These are phyloP conservation scores for Leishmania amazonensis DNA, from an alignment of 208 protist species.

Conservation along the genomic window DNA sequence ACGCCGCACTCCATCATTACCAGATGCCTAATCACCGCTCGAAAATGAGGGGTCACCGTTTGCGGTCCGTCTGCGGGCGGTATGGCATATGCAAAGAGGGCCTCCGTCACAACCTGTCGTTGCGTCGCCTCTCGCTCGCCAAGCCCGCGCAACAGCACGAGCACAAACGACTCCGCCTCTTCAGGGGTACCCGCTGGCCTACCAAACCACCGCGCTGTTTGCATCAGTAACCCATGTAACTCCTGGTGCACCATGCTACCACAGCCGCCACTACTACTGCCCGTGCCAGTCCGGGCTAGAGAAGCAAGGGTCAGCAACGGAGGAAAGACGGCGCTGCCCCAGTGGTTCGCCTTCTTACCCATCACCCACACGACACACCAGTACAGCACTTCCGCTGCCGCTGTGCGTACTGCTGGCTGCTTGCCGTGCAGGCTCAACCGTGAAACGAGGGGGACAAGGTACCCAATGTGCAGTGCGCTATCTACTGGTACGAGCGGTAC, in stretches of 20 bases:
- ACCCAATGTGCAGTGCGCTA: slow-evolving; percentile 54
- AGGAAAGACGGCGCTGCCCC: slow-evolving; percentile 50
- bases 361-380: slow-evolving; percentile 74
- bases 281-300: slow-evolving; percentile 38
- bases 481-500: slow-evolving; percentile 12
- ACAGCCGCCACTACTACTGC: slow-evolving; percentile 23
- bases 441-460: slow-evolving; percentile 64
- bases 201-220: slow-evolving; percentile 13
- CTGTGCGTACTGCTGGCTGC: slow-evolving; percentile 67
- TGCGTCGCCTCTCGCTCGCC: slow-evolving; percentile 5
- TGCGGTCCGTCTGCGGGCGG: slow-evolving; percentile 7
- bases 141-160: slow-evolving; percentile 12
- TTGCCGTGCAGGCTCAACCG: slow-evolving; percentile 61
- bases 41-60: slow-evolving; percentile 3
- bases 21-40: background rate
- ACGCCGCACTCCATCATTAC: slow-evolving; percentile 4
- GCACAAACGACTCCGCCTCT: slow-evolving; percentile 1
- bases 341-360: slow-evolving; percentile 40
- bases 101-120: slow-evolving; percentile 24
- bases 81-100: slow-evolving; percentile 19
- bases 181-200: background rate
- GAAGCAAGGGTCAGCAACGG: slow-evolving; percentile 44
- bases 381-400: slow-evolving; percentile 90
- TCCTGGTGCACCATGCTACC: background rate
- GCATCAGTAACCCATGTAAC: slow-evolving; percentile 7